phyloP scores from a whole-genome alignment of 129 eudicot species.

The Pseudognaphalium luteoalbum region DNA sequence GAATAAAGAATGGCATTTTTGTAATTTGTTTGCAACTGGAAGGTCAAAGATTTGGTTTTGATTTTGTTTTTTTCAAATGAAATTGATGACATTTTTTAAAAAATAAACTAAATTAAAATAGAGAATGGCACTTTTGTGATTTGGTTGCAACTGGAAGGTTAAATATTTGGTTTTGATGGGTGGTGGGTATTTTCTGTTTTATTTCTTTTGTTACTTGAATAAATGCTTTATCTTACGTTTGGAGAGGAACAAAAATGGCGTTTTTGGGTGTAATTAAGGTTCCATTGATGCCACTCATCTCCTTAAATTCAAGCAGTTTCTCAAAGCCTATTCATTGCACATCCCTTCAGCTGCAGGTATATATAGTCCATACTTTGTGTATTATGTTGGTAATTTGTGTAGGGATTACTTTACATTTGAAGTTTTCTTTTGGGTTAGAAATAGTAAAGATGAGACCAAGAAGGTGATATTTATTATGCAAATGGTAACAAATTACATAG shows the following conservation, averaged over 20 bases:
- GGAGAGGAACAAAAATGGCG: conserved; percentile 35
- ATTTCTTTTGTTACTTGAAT: too few species aligned
- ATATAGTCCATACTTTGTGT: neutral
- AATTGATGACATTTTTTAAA: too few species aligned
- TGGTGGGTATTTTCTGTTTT: conserved; percentile 29
- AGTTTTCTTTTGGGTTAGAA: conserved; percentile 3
- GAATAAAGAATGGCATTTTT: conserved; percentile 15
- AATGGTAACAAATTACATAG: neutral
- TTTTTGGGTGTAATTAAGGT: conserved; percentile 25
- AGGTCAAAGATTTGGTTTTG: conserved; percentile 10
- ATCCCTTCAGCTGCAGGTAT: conserved; percentile 40
- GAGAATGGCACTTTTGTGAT: conserved; percentile 32
- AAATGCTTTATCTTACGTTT: conserved; percentile 26
- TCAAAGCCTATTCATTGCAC: conserved; percentile 37
- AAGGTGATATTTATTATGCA: neutral
- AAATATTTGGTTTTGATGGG: conserved; percentile 15
- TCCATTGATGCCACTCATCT: conserved; percentile 26
- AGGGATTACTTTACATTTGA: conserved; percentile 4
- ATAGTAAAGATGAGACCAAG: neutral
- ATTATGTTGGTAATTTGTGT: conserved; percentile 3
- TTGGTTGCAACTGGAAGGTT: conserved; percentile 23
- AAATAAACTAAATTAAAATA: neutral
- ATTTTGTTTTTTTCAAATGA: too few species aligned
- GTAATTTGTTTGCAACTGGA: too few species aligned
- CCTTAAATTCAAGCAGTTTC: conserved; percentile 10